Percentiles rank a stretch among this genome's conserved stretches.
phyloP scores from a whole-genome alignment of 495 filamentous ascomycete genomes.

The Oidiodendron maius region DNA sequence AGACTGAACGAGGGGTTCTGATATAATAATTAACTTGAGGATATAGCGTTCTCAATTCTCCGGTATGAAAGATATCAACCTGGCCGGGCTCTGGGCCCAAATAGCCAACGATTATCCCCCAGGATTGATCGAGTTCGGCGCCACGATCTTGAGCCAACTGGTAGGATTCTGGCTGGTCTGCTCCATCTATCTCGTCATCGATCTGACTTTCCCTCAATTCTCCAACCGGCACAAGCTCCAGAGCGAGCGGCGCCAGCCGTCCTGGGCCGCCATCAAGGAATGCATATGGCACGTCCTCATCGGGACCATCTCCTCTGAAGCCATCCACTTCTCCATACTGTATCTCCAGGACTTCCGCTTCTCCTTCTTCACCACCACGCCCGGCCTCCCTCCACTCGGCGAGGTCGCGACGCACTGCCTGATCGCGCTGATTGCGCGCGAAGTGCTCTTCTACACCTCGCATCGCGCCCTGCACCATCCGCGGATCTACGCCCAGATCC shows the following conservation, averaged over 20 bases:
- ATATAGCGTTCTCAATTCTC: no score
- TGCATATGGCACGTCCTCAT: slow-evolving; percentile 38
- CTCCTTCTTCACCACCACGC: slow-evolving; percentile 31
- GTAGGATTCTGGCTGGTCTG: slow-evolving; percentile 48
- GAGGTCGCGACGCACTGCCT: slow-evolving; percentile 37
- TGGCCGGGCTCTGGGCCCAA: no score
- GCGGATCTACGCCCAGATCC: slow-evolving; percentile 41
- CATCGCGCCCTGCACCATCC: slow-evolving; percentile 50
- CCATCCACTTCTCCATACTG: slow-evolving; percentile 31
- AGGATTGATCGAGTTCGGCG: slow-evolving; percentile 43
- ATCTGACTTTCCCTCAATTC: slow-evolving; percentile 37
- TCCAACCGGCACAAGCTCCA: slow-evolving; percentile 52
- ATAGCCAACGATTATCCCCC: no score
- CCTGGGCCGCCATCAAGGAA: slow-evolving; percentile 34
- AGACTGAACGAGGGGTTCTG: no score
- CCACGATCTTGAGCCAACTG: slow-evolving; percentile 38
- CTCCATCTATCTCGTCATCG: slow-evolving; percentile 34
- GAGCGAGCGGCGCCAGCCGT: slow-evolving; percentile 42
- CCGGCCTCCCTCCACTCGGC: slow-evolving; percentile 25
- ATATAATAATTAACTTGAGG: no score
- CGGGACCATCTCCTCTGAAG: slow-evolving; percentile 40
- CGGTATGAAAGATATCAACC: no score
- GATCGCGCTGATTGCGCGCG: slow-evolving; percentile 39
- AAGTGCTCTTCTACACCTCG: slow-evolving; percentile 50
- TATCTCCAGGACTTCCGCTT: slow-evolving; percentile 17